Evolutionary conservation across 2,329 filamentous ascomycete species (phyloP), one percentile per base, ranked within the genome.

Genomic region (Hortaea sp.): DNA sequence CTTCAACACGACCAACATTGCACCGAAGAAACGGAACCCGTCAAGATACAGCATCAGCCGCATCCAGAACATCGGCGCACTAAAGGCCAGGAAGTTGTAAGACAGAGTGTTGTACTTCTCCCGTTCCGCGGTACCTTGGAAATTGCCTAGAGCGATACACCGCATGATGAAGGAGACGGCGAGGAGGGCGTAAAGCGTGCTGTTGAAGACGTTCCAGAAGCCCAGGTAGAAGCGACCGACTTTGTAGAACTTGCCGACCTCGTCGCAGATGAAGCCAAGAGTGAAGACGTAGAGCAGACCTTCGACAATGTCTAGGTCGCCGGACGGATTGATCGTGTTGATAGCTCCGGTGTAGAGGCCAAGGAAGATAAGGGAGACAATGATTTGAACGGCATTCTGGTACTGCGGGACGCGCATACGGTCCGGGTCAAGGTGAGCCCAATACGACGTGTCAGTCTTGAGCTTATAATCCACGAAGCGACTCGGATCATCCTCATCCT

Each of bases 1-100:
- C 65, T 97, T 94, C 39, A 98, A 73, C 1, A 98, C 89, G 1
- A 98, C 90, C 1, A 98, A 78, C 92, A 98, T 98, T 42, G 90
- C 88, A 27, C 92, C 92, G 59, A 98, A 98, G 73, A 98, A 98
- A 46, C 86, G 82, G 74, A 94, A 78, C 0, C 85, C 87, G 66
- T 98, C 92, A 12, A 98, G 78, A 62, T 95, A 98, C 5, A 98
- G 78, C 51, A 98, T 70, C 49, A 98, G 75, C 4, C 92, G 84
- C 61, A 82, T 85, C 90, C 92, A 98, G 66, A 98, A 97, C 85
- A 98, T 86, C 0, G 92, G 92, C 0, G 92, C 89, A 3, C 83
- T 82, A 64, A 95, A 94, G 7, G 92, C 88, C 27, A 98, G 71
- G 63, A 97, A 88, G 66, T 95, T 94, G 68, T 98, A 98, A 62